Conservation (phyloP, 169 alveolate genomes). For the Plasmodium gallinaceum region DNA sequence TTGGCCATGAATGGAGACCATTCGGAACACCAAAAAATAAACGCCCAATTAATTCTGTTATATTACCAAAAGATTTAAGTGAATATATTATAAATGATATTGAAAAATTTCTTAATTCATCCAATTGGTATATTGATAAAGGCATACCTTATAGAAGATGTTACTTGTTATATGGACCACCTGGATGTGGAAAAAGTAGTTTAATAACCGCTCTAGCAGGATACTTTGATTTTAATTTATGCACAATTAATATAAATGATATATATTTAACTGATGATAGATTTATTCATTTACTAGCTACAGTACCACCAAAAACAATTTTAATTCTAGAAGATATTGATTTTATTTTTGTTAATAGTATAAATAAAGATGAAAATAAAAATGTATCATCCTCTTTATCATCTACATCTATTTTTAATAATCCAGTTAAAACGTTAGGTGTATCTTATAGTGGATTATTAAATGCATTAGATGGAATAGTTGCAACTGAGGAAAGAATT, state of each 20-base stretch:
- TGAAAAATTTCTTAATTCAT: conserved; percentile 37
- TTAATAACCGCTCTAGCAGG: conserved; percentile 89
- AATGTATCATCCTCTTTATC: background rate
- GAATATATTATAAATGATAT: conserved; percentile 60
- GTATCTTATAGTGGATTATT: conserved; percentile 89
- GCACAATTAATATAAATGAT: conserved; percentile 86
- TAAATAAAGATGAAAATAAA: background rate
- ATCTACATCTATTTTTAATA: background rate
- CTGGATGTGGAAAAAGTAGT: conserved; percentile 91
- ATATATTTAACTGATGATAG: conserved; percentile 87
- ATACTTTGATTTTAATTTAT: conserved; percentile 83
- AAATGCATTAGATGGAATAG: conserved; percentile 90
- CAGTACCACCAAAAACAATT: conserved; percentile 80
- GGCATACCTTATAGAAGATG: conserved; percentile 91
- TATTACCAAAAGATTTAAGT: conserved; percentile 53
- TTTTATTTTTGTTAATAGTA: conserved; percentile 16
- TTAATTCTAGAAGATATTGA: conserved; percentile 75
- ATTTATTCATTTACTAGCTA: conserved; percentile 85
- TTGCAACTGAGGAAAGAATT: conserved; percentile 88
- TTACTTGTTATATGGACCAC: conserved; percentile 88
- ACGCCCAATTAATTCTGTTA: conserved; percentile 84
- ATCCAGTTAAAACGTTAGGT: conserved; percentile 76
- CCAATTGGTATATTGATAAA: conserved; percentile 84
- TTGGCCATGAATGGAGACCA: conserved; percentile 87
- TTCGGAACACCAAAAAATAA: conserved; percentile 84